A percentile compares a stretch with the other conserved stretches of the same genome.
Evolutionary conservation across 768 basidiomycete genomes (phyloP).

Genomic region (Mycena alexandri): DNA sequence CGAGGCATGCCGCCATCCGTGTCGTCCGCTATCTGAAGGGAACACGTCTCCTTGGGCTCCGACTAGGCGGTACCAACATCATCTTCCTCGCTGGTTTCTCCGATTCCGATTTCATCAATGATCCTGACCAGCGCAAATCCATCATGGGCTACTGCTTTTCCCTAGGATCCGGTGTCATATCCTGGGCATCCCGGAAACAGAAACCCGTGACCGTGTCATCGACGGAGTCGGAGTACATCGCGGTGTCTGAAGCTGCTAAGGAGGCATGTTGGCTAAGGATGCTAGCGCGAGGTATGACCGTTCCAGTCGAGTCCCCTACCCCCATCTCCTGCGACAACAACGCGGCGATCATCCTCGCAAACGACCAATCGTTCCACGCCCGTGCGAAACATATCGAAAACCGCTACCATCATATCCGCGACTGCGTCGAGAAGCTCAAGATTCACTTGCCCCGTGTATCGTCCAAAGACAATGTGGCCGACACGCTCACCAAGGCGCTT

Average conservation of each 20-base stretch:
- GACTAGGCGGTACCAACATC: no score
- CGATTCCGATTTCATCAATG: no score
- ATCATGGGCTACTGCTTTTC: no score
- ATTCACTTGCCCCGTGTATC: constrained; percentile 34
- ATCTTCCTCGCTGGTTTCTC: no score
- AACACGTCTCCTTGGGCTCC: no score
- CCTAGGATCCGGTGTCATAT: no score
- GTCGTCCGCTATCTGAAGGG: constrained; percentile 50
- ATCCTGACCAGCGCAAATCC: no score
- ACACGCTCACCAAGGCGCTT: no score
- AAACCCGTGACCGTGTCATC: constrained; percentile 47
- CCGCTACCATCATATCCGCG: constrained; percentile 47
- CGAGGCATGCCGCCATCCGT: constrained; percentile 46
- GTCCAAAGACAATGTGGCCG: no score
- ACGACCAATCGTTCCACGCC: constrained; percentile 42
- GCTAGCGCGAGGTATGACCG: constrained; percentile 31
- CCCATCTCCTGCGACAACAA: constrained; percentile 32
- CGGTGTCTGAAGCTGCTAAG: constrained; percentile 34
- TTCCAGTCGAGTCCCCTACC: constrained; percentile 25
- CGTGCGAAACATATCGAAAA: constrained; percentile 49
- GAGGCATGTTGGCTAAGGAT: constrained; percentile 41
- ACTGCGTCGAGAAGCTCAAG: constrained; percentile 38
- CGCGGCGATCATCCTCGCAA: constrained; percentile 35
- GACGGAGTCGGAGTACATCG: constrained; percentile 51
- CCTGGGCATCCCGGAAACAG: constrained; percentile 44